Evolutionary conservation across 371 early-diverging fungal genomes (phyloP), one percentile per base, ranked within the genome.

Genomic region (Sporodiniella umbellata): DNA sequence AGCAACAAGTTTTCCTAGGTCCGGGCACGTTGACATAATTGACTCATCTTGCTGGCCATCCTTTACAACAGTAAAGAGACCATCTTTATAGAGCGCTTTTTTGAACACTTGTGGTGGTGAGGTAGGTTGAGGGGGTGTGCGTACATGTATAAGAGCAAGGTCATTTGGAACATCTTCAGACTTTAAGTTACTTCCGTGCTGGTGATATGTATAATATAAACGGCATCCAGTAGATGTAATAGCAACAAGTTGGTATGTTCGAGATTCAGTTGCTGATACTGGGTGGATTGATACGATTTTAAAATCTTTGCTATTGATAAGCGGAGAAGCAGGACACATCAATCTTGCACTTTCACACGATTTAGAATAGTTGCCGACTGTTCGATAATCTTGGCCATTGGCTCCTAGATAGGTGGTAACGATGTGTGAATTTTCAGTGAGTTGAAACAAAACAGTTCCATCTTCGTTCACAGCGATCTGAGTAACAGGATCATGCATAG

Each of bases 191-290:
- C 57, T 42, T 4, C 21, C 48, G 39, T 54, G 48, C 30, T 59
- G 60, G 33, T 58, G 59, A 8, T 68, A 62, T 22, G 83, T 72
- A 46, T 90, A 87, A 55, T 89, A 93, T 17, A 93, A 65, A 7
- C 92, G 79, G 35, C 76, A 74, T 8, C 92, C 92, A 15, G 67
- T 72, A 22, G 82, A 64, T 0, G 92, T 86, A 17, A 92, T 58
- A 10, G 85, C 93, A 5, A 94, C 80, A 8, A 90, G 60, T 26
- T 83, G 75, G 26, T 89, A 63, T 1, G 30, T 33, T 8, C 62
- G 71, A 3, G 88, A 86, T 62, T 90, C 93, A 1, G 50, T 2
- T 0, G 50, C 35, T 3, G 79, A 66, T 4, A 89, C 71, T 5
- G 85, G 73, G 43, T 90, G 83, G 6, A 94, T 63, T 2, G 87